Conservation (phyloP, 2,329 filamentous ascomycete species). For the Aspergillaceae sp. region DNA sequence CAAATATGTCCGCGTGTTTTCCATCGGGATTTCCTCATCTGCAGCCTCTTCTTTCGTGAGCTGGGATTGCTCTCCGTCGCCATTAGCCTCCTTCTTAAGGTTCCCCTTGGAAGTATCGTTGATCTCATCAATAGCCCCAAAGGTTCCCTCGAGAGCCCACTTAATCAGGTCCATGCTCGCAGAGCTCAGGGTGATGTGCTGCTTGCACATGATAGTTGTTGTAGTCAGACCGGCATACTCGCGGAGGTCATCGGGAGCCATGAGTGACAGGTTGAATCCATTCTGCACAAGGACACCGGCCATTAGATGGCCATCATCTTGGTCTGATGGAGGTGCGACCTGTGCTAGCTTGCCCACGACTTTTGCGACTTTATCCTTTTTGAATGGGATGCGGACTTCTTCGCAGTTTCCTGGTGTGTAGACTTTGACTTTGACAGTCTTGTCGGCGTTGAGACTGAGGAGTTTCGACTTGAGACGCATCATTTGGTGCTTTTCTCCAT, state of each 20-base stretch:
- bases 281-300: constrained; percentile 92
- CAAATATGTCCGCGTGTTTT: constrained; percentile 40
- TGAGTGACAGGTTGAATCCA: constrained; percentile 92
- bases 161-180: constrained; percentile 84
- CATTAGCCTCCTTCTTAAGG: constrained; percentile 17
- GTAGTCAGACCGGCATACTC: constrained; percentile 97
- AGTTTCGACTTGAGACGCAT: constrained; percentile 92
- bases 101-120: constrained; percentile 15
- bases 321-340: constrained; percentile 56
- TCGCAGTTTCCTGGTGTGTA: constrained; percentile 93
- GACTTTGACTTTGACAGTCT: constrained; percentile 75
- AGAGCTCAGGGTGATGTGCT: constrained; percentile 77
- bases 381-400: constrained; percentile 89
- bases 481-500: constrained; percentile 97
- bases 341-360: constrained; percentile 90
- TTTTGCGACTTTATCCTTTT: constrained; percentile 88
- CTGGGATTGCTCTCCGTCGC: constrained; percentile 31
- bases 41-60: constrained; percentile 29
- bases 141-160: constrained; percentile 91
- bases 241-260: constrained; percentile 90
- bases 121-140: constrained; percentile 66
- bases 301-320: constrained; percentile 54
- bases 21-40: constrained; percentile 38
- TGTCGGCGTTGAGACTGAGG: constrained; percentile 79
- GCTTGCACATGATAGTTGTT: constrained; percentile 86